Evolutionary conservation across 495 filamentous ascomycete genomes (phyloP).

Genomic region (Cenococcum geophilum): DNA sequence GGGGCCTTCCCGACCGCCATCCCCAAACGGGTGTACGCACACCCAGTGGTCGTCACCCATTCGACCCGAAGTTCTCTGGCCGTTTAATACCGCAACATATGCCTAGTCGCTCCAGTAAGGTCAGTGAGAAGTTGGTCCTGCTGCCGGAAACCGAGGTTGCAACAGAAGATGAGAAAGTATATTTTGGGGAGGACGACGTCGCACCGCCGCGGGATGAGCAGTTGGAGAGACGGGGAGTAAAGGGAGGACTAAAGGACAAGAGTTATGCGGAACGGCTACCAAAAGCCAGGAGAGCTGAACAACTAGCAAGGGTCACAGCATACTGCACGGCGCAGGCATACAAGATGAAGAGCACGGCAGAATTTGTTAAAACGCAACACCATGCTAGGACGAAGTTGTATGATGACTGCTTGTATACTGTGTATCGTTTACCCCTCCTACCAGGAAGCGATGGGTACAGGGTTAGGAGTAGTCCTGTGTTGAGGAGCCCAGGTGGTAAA

Average conservation of each 20-base stretch:
- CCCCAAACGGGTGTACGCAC: slow-evolving; percentile 43
- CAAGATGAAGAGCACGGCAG: slow-evolving; percentile 75
- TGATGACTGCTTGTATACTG: slow-evolving; percentile 93
- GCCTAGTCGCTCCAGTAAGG: slow-evolving; percentile 80
- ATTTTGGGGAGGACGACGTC: slow-evolving; percentile 57
- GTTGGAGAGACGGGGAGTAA: slow-evolving; percentile 53
- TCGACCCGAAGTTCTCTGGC: slow-evolving; percentile 40
- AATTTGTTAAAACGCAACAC: slow-evolving; percentile 84
- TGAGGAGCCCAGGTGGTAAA: slow-evolving; percentile 90
- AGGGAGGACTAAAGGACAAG: slow-evolving; percentile 62
- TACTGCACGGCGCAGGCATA: slow-evolving; percentile 95
- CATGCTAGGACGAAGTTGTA: slow-evolving; percentile 97
- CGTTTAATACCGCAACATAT: slow-evolving; percentile 49
- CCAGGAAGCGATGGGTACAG: slow-evolving; percentile 80
- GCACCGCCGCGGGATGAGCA: slow-evolving; percentile 75
- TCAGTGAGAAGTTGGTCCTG: slow-evolving; percentile 93
- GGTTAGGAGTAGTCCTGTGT: slow-evolving; percentile 76
- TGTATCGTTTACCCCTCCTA: slow-evolving; percentile 86
- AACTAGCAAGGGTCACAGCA: slow-evolving; percentile 82
- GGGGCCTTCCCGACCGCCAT: slow-evolving; percentile 57
- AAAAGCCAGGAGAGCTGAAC: slow-evolving; percentile 79
- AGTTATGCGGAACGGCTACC: slow-evolving; percentile 92
- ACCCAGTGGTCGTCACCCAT: slow-evolving; percentile 42
- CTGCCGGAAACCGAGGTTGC: slow-evolving; percentile 67
- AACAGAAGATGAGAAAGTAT: slow-evolving; percentile 50